phyloP scores from a whole-genome alignment of 345 rosid genomes.

The Citrus glauca region DNA sequence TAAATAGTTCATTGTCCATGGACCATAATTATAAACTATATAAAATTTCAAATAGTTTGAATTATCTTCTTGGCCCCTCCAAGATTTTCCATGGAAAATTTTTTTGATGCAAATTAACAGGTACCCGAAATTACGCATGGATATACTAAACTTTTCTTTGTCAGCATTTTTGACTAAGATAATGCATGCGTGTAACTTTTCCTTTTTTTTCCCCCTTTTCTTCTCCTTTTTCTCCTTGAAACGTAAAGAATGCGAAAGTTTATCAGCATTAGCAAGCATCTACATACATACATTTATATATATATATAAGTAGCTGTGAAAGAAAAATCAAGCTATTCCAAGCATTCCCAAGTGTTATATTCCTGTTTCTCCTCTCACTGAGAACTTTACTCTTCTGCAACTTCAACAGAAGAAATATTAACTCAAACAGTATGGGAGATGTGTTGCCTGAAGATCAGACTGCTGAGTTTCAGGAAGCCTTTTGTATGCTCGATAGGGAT shows the following conservation, averaged over 20 bases:
- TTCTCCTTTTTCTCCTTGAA: background rate
- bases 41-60: background rate
- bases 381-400: background rate
- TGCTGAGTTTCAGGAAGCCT: constrained; percentile 48
- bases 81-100: background rate
- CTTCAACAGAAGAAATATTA: background rate
- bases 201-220: too few species aligned
- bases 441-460: constrained; percentile 30
- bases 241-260: background rate
- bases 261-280: background rate
- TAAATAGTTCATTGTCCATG: background rate
- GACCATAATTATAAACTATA: background rate
- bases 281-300: too few species aligned
- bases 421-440: constrained; percentile 17
- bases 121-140: background rate
- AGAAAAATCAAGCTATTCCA: background rate
- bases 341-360: background rate
- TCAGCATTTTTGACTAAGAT: background rate
- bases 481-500: constrained; percentile 69
- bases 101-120: background rate
- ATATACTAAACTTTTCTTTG: background rate
- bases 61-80: background rate
- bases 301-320: background rate
- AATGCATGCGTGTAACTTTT: background rate
- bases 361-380: background rate